Evolutionary conservation across 257 asterid genomes (phyloP), one percentile per base, ranked within the genome.

Genomic region (Solanum tarapatanum): DNA sequence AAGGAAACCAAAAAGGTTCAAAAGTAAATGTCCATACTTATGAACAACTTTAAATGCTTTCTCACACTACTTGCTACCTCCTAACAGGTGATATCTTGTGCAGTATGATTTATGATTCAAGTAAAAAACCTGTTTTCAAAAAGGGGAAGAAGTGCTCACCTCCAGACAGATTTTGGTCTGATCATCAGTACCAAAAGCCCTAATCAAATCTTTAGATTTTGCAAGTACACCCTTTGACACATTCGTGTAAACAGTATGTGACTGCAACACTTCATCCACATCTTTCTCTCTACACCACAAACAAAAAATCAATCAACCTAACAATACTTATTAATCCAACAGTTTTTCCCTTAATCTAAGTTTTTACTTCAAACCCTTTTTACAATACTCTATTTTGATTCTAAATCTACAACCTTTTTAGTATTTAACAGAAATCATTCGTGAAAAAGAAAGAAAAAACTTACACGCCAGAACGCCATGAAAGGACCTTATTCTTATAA

Each of bases 221-320:
- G 99, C 98, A 72, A 95, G 96, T 87, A 95, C 87, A 43, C 99
- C 99, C 88, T 97, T 97, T 0, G 99, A 96, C 68, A 97, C 99
- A 92, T 97, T 97, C 39, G 94, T 77, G 89, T 97, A 95, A 35
- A 95, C 97, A 4, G 93, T 95, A 5, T 95, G 99, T 4, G 99
- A 97, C 91, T 97, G 99, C 94, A 95, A 89, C 87, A 97, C 98
- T 91, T 97, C 99, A 88, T 97, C 99, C 94, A 97, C 90, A 88
- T 97, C 98, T 89, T 95, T 95, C 92, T 97, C 99, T 85, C 98
- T 95, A 87, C 86, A 48, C 33, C 23, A 84, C 58, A 23, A 43
- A 73, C 36, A 6, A 82, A 76, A 62, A 85, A 21, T 19, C 14
- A 82, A 88, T 32, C 58, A 62, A 32, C 19, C 87, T 89, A 72